These are phyloP conservation scores for Oehlia diaphana DNA, from an alignment of 192 early-diverging fungal species.

Conservation along the genomic window DNA sequence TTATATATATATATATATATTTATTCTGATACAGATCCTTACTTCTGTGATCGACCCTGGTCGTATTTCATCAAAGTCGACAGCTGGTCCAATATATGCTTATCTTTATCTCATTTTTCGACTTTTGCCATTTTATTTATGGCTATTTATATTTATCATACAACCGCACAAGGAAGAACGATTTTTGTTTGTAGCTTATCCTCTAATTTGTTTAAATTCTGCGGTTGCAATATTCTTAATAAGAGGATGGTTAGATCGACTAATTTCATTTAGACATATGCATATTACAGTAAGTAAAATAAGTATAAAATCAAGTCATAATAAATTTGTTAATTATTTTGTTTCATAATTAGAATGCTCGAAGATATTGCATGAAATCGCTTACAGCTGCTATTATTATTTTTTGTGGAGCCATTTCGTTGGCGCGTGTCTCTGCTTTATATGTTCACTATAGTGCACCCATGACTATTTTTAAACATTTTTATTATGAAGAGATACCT, in stretches of 20 bases:
- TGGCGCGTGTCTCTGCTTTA: slow-evolving; percentile 72
- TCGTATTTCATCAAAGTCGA: slow-evolving; percentile 37
- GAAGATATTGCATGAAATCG: background rate
- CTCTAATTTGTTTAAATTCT: slow-evolving; percentile 79
- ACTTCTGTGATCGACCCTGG: slow-evolving; percentile 45
- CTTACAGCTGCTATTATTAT: slow-evolving; percentile 35
- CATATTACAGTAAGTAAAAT: background rate
- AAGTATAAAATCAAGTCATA: background rate
- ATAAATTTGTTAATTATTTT: background rate
- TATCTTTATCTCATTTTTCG: slow-evolving; percentile 48
- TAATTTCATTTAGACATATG: background rate
- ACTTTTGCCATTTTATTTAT: slow-evolving; percentile 70
- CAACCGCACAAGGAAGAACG: slow-evolving; percentile 99
- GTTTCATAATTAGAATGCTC: background rate
- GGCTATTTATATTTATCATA: slow-evolving; percentile 73
- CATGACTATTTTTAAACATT: slow-evolving; percentile 56
- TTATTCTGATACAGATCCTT: slow-evolving; percentile 39
- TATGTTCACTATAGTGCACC: slow-evolving; percentile 77
- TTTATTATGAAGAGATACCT: slow-evolving; percentile 36
- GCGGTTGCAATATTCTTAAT: slow-evolving; percentile 61
- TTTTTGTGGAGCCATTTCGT: slow-evolving; percentile 51
- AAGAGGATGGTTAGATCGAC: slow-evolving; percentile 45
- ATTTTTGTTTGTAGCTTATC: slow-evolving; percentile 91
- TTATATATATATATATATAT: background rate
- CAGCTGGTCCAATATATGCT: slow-evolving; percentile 29